Conservation (phyloP, 1,284 basidiomycete genomes). For the Sporisorium sorghi region DNA sequence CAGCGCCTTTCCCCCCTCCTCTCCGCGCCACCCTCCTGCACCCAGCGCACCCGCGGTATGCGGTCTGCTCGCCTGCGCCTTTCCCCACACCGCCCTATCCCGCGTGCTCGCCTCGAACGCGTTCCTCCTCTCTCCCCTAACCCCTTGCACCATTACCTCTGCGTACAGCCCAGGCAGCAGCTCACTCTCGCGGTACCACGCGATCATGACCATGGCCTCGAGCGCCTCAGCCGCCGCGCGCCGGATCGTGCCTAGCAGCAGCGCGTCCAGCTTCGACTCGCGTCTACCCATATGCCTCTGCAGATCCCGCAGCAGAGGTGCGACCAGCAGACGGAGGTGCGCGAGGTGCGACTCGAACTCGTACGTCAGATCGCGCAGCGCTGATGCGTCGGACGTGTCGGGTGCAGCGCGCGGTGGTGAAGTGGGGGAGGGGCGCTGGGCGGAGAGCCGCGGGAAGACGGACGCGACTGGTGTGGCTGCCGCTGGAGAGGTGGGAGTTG, state of each 20-base stretch:
- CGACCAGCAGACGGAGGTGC: constrained; percentile 2
- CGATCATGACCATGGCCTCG: constrained; percentile 20
- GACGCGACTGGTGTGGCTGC: no score
- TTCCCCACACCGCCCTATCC: no score
- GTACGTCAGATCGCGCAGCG: constrained; percentile 1
- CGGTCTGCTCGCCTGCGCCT: no score
- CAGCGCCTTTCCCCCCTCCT: no score
- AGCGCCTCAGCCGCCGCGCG: constrained; percentile 5
- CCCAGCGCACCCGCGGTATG: no score
- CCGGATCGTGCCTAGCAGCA: constrained; percentile 11
- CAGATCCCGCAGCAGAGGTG: constrained; percentile 2
- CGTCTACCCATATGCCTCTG: background rate
- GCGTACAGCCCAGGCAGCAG: no score
- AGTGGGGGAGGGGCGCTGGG: no score
- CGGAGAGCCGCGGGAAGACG: no score
- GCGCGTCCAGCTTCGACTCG: constrained; percentile 10
- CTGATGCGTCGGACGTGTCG: background rate
- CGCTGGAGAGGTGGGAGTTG: background rate
- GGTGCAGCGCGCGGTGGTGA: no score
- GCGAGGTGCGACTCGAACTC: constrained; percentile 10
- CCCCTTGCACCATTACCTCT: no score
- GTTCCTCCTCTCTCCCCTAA: no score
- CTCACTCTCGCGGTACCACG: constrained; percentile 22
- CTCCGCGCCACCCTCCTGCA: no score
- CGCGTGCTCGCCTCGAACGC: background rate